Evolutionary conservation across 306 rosid species (phyloP), one percentile per base, ranked within the genome.

Genomic region (Fragaria nilgerrensis): DNA sequence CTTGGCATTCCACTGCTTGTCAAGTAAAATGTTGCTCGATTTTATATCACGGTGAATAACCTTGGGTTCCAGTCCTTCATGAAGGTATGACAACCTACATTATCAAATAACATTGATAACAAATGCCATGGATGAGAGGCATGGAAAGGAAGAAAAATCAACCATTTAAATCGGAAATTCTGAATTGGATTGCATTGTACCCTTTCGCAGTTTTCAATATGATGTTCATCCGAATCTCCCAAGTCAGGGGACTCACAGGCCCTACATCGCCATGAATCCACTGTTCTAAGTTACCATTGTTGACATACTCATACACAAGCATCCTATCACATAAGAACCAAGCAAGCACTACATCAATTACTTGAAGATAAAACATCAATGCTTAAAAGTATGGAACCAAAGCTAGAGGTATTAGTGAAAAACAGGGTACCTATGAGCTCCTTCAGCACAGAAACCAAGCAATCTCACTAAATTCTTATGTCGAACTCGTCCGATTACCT

Each of bases 181-280:
- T 43, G 45, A 74, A 25, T 74, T 58, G 17, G 25, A 19, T 66
- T 39, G 70, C 52, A 45, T 41, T 11, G 75, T 89, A 92, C 97
- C 97, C 97, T 84, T 90, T 92, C 0, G 97, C 97, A 1, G 91
- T 89, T 85, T 93, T 93, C 1, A 90, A 84, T 75, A 92, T 89
- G 72, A 93, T 82, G 75, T 90, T 93, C 92, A 93, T 89, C 59
- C 97, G 86, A 84, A 86, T 85, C 66, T 89, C 94, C 97, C 97
- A 93, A 16, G 94, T 93, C 23, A 93, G 89, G 55, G 94, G 96
- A 67, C 97, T 93, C 81, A 64, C 78, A 76, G 94, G 83, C 43
- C 97, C 94, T 48, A 93, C 96, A 81, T 93, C 92, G 49, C 97
- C 97, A 80, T 90, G 97, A 58, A 93, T 84, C 97, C 93, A 91